phyloP scores from a whole-genome alignment of 2,329 filamentous ascomycete genomes.

The Arachnomyces sp. region DNA sequence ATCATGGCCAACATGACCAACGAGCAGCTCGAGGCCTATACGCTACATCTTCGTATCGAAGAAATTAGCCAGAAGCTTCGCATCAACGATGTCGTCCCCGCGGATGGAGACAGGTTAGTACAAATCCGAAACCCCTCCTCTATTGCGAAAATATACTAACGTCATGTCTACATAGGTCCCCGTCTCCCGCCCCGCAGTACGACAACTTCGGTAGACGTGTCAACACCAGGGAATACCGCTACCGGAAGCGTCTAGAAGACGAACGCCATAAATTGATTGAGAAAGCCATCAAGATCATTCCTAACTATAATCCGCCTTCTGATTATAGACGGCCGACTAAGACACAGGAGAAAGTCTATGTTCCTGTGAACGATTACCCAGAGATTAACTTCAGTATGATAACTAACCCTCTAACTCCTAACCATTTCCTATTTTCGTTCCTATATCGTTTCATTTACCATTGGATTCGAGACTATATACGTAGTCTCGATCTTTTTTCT shows the following conservation, averaged over 20 bases:
- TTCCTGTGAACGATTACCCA: conserved; percentile 99
- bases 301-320: conserved; percentile 97
- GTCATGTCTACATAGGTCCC: conserved; percentile 56
- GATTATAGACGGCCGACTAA: conserved; percentile 98
- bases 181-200: conserved; percentile 92
- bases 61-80: conserved; percentile 99
- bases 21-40: conserved; percentile 96
- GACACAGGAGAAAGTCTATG: conserved; percentile 99
- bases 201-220: conserved; percentile 99
- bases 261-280: conserved; percentile 98
- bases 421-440: conserved; percentile 45
- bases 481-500: conserved; percentile 30
- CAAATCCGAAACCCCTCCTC: conserved; percentile 12
- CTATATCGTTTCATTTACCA: conserved; percentile 32
- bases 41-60: conserved; percentile 90
- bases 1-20: conserved; percentile 97
- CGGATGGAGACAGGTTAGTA: conserved; percentile 84
- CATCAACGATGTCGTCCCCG: conserved; percentile 97
- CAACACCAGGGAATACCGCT: conserved; percentile 97
- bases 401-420: conserved; percentile 96
- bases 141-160: conserved; percentile 8
- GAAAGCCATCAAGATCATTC: conserved; percentile 98
- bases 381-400: conserved; percentile 99
- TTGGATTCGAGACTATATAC: conserved; percentile 6
- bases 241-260: conserved; percentile 95